Evolutionary conservation across 495 filamentous ascomycete genomes (phyloP), one percentile per base, ranked within the genome.

Genomic region (Hypoxylon fuscum): DNA sequence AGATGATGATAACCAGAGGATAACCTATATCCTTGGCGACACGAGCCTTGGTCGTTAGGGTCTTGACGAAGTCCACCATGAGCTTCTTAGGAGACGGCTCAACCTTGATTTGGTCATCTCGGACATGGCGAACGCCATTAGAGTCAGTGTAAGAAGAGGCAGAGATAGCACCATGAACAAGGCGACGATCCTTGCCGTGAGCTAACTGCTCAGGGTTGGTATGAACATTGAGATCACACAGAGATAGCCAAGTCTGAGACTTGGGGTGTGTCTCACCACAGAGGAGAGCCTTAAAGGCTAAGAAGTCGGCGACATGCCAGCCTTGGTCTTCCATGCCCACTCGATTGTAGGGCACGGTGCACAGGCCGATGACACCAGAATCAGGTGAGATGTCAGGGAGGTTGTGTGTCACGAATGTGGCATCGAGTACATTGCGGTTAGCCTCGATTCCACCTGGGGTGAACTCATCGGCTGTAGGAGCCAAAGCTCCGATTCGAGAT

Each of bases 231-330:
- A 68, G 35, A 23, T 70, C 55, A 21, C 53, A 65, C 20, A 59
- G 50, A 34, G 69, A 59, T 9, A 75, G 37, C 76, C 76, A 78
- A 10, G 64, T 66, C 70, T 77, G 59, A 7, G 52, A 11, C 7
- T n/a, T 34, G 5, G 29, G 48, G 1, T 59, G n/a, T 12, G 66
- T 66, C 31, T 74, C 63, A 4, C 53, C 47, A n/a, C 68, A 31
- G 45, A 77, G 68, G 6, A 74, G 68, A 9, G 61, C 41, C 62
- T 74, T 75, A 59, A 70, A 79, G 0, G 55, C 60, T 7, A 79
- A 34, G 44, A 76, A 77, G 52, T 79, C 75, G 22, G 64, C 47
- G 4, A 73, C 66, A 15, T 76, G 73, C 73, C 74, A 79, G 31
- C 68, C 76, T 11, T 74, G 70, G 23, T 70, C 62, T 32, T 66